A percentile compares a stretch with the other conserved stretches of the same genome.
These are phyloP conservation scores for Tolypocladium sp. DNA, from an alignment of 2,329 filamentous ascomycete genomes.

Conservation along the genomic window DNA sequence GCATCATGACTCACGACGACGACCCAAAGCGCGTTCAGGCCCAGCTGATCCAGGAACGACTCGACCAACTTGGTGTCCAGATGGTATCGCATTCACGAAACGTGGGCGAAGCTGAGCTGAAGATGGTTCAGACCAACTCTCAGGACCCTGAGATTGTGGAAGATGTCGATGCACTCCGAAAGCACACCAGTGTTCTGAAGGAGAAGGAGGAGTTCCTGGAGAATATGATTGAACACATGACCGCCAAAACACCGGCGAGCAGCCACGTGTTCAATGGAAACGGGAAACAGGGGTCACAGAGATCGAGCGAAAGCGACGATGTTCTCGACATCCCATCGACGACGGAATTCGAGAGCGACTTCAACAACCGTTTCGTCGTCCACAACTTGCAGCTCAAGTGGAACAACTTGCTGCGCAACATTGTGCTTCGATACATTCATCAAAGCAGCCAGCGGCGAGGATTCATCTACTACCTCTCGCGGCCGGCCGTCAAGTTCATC, in stretches of 20 bases:
- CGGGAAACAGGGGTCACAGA: constrained; percentile 21
- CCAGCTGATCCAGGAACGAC: constrained; percentile 71
- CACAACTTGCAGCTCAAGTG: constrained; percentile 97
- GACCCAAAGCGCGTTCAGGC: constrained; percentile 85
- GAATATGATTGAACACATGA: constrained; percentile 45
- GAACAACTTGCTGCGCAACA: constrained; percentile 94
- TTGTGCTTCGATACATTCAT: constrained; percentile 93
- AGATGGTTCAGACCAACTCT: constrained; percentile 39
- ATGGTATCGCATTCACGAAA: constrained; percentile 64
- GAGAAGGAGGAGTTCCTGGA: constrained; percentile 52
- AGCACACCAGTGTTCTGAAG: constrained; percentile 44
- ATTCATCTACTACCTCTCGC: constrained; percentile 96
- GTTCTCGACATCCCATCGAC: constrained; percentile 57
- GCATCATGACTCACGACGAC: constrained; percentile 86
- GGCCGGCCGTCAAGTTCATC: constrained; percentile 94
- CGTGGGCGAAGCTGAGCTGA: constrained; percentile 69
- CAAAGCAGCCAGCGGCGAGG: constrained; percentile 93
- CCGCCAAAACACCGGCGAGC: constrained; percentile 22
- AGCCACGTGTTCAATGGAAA: constrained; percentile 15
- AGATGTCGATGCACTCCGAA: constrained; percentile 51
- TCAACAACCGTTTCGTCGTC: constrained; percentile 96
- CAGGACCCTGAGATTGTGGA: constrained; percentile 41
- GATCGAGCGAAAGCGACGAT: constrained; percentile 42
- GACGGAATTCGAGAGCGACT: constrained; percentile 83
- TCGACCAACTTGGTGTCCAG: constrained; percentile 71